A percentile compares a stretch with the other conserved stretches of the same genome.
Conservation (phyloP, 371 early-diverging fungal species). For the Mucor sp. region DNA sequence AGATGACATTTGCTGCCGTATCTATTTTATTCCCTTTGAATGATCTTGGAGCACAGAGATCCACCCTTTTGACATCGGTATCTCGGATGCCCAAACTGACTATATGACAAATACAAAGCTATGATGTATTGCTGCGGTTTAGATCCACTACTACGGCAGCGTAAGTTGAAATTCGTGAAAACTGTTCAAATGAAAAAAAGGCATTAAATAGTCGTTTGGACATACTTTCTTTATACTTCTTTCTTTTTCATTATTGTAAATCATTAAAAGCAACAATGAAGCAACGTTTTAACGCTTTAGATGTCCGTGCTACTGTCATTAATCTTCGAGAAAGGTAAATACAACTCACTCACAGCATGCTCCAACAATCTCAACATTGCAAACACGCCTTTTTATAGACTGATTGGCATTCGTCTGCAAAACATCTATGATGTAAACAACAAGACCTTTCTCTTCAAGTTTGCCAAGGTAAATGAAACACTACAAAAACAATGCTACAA, state of each 20-base stretch:
- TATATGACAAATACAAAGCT: background rate
- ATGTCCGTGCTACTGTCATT: conserved; percentile 82
- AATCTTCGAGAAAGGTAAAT: conserved; percentile 67
- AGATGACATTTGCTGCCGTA: too few relatives aligned
- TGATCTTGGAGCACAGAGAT: background rate
- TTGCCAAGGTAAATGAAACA: conserved; percentile 65
- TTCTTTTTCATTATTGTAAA: background rate
- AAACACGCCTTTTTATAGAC: conserved; percentile 27
- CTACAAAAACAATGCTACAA: too few relatives aligned
- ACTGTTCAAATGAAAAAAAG: background rate
- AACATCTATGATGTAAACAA: conserved; percentile 93
- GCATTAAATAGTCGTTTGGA: background rate
- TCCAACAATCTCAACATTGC: background rate
- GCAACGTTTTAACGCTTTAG: conserved; percentile 85
- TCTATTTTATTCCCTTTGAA: background rate
- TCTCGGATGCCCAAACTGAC: background rate
- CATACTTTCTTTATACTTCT: background rate
- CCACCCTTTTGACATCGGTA: too few relatives aligned
- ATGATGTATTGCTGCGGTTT: background rate
- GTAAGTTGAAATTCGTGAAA: background rate
- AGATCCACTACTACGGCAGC: background rate
- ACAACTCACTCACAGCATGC: background rate
- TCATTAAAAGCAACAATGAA: conserved; percentile 43
- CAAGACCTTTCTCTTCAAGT: conserved; percentile 92
- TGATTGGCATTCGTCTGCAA: conserved; percentile 89